phyloP scores from a whole-genome alignment of 1,284 basidiomycete species.

The Meripilus lineatus region DNA sequence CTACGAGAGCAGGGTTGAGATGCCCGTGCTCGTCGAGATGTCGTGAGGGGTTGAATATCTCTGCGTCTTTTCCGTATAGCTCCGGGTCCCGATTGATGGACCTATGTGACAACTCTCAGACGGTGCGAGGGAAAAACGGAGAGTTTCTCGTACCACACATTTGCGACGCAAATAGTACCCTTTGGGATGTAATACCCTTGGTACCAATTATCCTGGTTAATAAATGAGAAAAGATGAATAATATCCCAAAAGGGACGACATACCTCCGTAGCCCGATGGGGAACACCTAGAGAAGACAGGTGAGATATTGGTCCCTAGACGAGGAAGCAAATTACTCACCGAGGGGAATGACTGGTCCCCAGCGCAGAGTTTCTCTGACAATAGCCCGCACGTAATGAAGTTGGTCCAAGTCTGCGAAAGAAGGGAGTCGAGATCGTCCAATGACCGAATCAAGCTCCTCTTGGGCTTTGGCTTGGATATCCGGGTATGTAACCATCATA shows the following conservation, averaged over 20 bases:
- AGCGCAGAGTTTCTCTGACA: conserved; percentile 26
- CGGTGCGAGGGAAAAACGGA: background rate
- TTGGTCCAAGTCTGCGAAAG: conserved; percentile 25
- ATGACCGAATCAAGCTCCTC: conserved; percentile 36
- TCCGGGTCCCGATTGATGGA: background rate
- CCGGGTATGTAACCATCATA: conserved; percentile 27
- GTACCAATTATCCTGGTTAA: conserved; percentile 15
- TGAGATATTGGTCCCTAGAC: background rate
- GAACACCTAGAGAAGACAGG: background rate
- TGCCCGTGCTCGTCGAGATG: background rate
- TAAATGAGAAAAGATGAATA: background rate
- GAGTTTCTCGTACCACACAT: conserved; percentile 1
- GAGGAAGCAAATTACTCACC: conserved; percentile 10
- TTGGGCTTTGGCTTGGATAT: conserved; percentile 27
- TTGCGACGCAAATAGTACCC: conserved; percentile 13
- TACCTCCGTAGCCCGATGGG: background rate
- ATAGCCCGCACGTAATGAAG: conserved; percentile 32
- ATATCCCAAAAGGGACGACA: background rate
- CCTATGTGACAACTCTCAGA: background rate
- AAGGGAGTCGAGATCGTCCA: conserved; percentile 28
- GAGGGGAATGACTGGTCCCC: conserved; percentile 19
- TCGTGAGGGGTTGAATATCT: conserved; percentile 3
- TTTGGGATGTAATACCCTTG: conserved; percentile 23
- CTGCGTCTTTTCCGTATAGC: background rate
- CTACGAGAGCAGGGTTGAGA: background rate